A percentile compares a stretch with the other conserved stretches of the same genome.
Conservation (phyloP, 2,329 filamentous ascomycete genomes). For the Xylaria sp. region DNA sequence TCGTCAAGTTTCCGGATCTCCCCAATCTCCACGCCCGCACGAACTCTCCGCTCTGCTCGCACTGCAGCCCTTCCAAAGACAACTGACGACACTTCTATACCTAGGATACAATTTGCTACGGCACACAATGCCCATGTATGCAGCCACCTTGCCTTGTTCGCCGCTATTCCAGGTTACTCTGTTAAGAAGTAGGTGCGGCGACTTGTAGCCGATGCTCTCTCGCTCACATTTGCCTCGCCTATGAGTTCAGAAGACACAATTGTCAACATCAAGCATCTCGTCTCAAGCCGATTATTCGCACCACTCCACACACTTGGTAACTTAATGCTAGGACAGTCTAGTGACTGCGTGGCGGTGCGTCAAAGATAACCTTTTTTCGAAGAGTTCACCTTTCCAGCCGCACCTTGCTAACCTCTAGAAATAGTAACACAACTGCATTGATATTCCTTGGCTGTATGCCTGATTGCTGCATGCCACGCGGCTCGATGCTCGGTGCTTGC, state of each 20-base stretch:
- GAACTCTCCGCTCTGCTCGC: conserved; percentile 8
- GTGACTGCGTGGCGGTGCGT: conserved; percentile 17
- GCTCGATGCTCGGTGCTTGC: conserved; percentile 5
- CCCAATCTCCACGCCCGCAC: conserved; percentile 23
- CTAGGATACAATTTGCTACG: background rate
- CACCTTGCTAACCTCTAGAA: background rate
- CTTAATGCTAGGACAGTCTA: conserved; percentile 8
- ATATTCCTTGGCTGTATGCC: background rate
- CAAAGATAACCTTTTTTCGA: conserved; percentile 12
- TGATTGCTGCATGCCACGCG: conserved; percentile 15
- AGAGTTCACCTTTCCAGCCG: conserved; percentile 9
- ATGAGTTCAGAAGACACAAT: background rate
- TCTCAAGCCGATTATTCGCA: conserved; percentile 8
- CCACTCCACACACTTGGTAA: conserved; percentile 2
- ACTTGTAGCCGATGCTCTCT: conserved; percentile 3
- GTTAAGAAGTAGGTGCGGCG: conserved; percentile 13
- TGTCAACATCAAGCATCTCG: background rate
- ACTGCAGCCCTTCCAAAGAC: conserved; percentile 13
- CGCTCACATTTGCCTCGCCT: conserved; percentile 8
- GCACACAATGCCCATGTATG: background rate
- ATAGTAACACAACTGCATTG: background rate
- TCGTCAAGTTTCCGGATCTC: conserved; percentile 23
- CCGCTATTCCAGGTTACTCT: conserved; percentile 7
- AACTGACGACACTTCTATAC: conserved; percentile 15
- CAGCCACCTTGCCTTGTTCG: background rate